Evolutionary conservation across 441 rosid genomes (phyloP), one percentile per base, ranked within the genome.

Genomic region (Erodium texanum): DNA sequence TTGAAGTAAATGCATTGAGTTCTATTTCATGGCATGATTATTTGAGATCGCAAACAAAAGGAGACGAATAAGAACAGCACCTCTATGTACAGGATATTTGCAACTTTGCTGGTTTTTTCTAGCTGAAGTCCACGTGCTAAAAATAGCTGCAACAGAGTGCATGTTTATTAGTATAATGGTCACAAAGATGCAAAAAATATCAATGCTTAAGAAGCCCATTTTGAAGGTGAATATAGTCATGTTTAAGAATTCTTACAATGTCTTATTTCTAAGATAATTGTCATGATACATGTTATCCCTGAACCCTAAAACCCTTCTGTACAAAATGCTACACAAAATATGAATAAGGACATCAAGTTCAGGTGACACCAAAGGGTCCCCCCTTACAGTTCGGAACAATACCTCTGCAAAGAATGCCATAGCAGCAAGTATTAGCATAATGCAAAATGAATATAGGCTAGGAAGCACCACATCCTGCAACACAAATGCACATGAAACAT

Each of bases 101-200:
- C 81, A 66, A 78, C 96, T 84, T 84, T 88, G 81, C 86, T 78
- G 66, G 84, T 88, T 79, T 87, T 88, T 85, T 90, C 97, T n/a
- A 88, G 96, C 81, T 90, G 97, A 71, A 90, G 86, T 36, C 90
- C 92, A 0, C 89, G 90, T 0, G 97, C 98, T 81, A 90, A 70
- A 32, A 90, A 73, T 66, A 90, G 79, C 98, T 92, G 76, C 68
- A 72, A 62, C 16, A 8, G 11, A 68, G 62, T 69, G 66, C 15
- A 77, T 34, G 67, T 52, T 56, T 23, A 63, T 65, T 71, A 16
- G 59, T 5, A 16, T 1, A 48, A 66, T 27, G 62, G 22, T 24
- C 15, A 66, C 7, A 50, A n/a, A 50, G 20, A 50, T 50, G 14
- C 56, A 50, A n/a, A 4, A 50, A 8, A 54, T 56, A 56, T 7